Evolutionary conservation across 352 stramenopile species (phyloP), one percentile per base, ranked within the genome.

Genomic region (Pythium folliculosum): DNA sequence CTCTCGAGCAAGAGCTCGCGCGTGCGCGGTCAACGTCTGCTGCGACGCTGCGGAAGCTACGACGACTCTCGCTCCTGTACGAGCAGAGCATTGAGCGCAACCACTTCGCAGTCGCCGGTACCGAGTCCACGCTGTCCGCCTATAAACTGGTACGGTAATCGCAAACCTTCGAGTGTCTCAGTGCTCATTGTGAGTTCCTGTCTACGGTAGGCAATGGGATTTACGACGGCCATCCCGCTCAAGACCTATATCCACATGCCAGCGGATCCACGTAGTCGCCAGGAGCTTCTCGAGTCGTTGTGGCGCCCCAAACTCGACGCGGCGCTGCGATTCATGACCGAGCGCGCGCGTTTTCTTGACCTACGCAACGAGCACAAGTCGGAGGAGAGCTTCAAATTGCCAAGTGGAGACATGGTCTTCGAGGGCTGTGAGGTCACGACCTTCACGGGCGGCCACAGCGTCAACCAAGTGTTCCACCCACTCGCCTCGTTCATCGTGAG

Each of bases 391-490:
- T 65, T 61, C 19, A 37, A 48, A 5, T 30, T 65, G 12, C 55
- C 56, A 0, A 64, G 55, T 17, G 63, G 63, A 32, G 63, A 70
- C 30, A 30, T 70, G 14, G 9, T 64, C 47, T 57, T 17, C 10
- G 27, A 55, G 16, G 63, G 63, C 23, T 64, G 58, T 8, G 65
- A 72, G 25, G 45, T 63, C 3, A 68, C 54, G 19, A 47, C 43
- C 3, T 73, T 70, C 37, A 60, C 22, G 8, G 58, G 43, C 1
- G 67, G 62, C 22, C 27, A 69, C 51, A 73, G 61, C 45, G 60
- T 73, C 21, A 55, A 57, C 5, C 60, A 73, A 56, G 67, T 73
- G 21, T 73, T 55, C 35, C 60, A 73, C n/a, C 60, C 62, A 40
- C 54, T 63, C 19, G 47, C 56, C 3, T 35, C 50, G 21, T 73